These are phyloP conservation scores for Clitopilus hobsonii DNA, from an alignment of 768 basidiomycete species.

Conservation along the genomic window DNA sequence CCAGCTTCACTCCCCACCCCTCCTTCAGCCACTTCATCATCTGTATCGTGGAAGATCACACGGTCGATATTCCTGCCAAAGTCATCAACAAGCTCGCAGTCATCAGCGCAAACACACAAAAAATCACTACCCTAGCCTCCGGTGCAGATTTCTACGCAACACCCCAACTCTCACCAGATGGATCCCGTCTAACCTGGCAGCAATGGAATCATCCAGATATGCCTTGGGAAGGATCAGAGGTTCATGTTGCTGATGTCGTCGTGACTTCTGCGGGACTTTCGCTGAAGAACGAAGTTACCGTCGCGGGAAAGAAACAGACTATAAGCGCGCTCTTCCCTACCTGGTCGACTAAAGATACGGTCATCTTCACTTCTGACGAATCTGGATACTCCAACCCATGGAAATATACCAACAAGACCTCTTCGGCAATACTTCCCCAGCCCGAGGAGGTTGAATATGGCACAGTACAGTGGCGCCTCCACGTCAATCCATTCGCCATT, in stretches of 20 bases:
- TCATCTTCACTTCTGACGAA: slow-evolving; percentile 63
- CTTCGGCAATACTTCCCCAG: slow-evolving; percentile 33
- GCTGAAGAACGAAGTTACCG: slow-evolving; percentile 30
- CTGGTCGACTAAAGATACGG: slow-evolving; percentile 51
- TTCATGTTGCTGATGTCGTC: slow-evolving; percentile 41
- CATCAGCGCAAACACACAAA: slow-evolving; percentile 43
- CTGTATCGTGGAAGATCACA: slow-evolving; percentile 71
- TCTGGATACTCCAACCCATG: slow-evolving; percentile 70
- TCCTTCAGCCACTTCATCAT: slow-evolving; percentile 47
- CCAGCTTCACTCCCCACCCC: slow-evolving; percentile 59
- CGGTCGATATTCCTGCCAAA: slow-evolving; percentile 39
- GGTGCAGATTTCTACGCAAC: slow-evolving; percentile 76
- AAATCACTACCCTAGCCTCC: slow-evolving; percentile 37
- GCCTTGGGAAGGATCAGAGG: slow-evolving; percentile 21
- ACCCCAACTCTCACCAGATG: slow-evolving; percentile 21
- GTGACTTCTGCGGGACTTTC: slow-evolving; percentile 20
- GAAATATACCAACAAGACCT: slow-evolving; percentile 32
- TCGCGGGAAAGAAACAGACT: slow-evolving; percentile 47
- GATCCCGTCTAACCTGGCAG: slow-evolving; percentile 17
- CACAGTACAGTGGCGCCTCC: slow-evolving; percentile 49
- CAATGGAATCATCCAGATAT: slow-evolving; percentile 23
- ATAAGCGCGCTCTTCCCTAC: slow-evolving; percentile 53
- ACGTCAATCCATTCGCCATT: slow-evolving; percentile 40
- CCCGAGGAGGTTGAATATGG: slow-evolving; percentile 54
- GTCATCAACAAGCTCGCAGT: slow-evolving; percentile 55